Evolutionary conservation across 331 rosid genomes (phyloP), one percentile per base, ranked within the genome.

Genomic region (Acacia pycnantha): DNA sequence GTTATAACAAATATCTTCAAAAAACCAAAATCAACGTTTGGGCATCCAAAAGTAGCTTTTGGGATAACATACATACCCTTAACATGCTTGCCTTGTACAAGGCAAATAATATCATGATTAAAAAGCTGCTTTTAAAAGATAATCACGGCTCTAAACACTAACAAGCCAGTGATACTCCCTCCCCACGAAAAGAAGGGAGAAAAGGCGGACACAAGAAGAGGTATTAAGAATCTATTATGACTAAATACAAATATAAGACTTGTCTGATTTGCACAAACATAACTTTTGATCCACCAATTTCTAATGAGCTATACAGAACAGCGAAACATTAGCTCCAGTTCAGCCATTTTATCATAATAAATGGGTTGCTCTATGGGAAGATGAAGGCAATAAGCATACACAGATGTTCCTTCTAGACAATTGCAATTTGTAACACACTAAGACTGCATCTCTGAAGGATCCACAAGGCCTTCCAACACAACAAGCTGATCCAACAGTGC

Each of bases 401-500:
- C 27, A 77, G 69, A 47, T 46, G 66, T 8, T 8, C 12, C 8
- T 54, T 50, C 62, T 58, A 64, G 79, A 54, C 21, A 64, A 29
- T 11, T 50, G 77, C 69, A 86, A 27, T 16, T 47, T 16, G 44
- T 73, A 27, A 37, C 2, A 41, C 87, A 83, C 92, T 89, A 87
- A 26, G 83, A 81, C 41, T 78, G 91, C 76, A 88, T 58, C 78
- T 90, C 94, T 7, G 93, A 84, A 27, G 94, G 97, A 84, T 88
- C 89, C 70, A 93, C 81, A 19, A 95, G 91, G 66, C 98, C 98
- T 90, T 95, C 99, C 86, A 93, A 82, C 66, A 95, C 97, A 76
- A 95, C 92, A 74, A 95, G 99, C 80, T 90, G 89, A 85, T 95
- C 99, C 87, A 95, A 83, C 74, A 93, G 85, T 18, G 86, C 94